Base-by-base conservation (phyloP, 1,284 basidiomycete genomes). In the Boletus coffeatus region DNA sequence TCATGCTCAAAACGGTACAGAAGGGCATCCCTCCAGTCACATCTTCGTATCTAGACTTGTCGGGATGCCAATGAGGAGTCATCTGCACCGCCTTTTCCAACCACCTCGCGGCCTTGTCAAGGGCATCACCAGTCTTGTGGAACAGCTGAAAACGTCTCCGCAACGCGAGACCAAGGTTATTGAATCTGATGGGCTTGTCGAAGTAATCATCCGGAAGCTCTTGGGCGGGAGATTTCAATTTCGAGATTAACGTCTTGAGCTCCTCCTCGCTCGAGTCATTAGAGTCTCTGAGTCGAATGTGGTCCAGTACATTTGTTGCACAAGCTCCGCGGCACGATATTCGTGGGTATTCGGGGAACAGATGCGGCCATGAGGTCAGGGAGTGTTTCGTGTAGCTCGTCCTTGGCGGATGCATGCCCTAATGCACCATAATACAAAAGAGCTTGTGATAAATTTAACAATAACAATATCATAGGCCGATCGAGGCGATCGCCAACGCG, bases 391-490 rank as follows among this genome's bases (percentile, higher is more conserved):
- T 16, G 4, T 5, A 41, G n/a, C 18, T 56, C 29, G 16, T 11
- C 34, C 9, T 36, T 36, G 34, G 34, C 34, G 10, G 34, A 36
- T 16, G 14, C 8, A n/a, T 14, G 56, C 14, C 1, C 1, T 2
- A 3, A 3, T 25, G 25, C 52, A 1, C 36, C 58, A 21, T 14
- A 59, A 41, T 57, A 58, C 21, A 67, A 57, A 3, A 65, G 39
- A 8, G 53, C 63, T 36, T 67, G 63, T 3, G 62, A 57, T 3
- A 68, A 53, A 9, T 59, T 13, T 29, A 29, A 29, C 29, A 29
- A 29, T 29, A 67, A 34, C 21, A 68, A 39, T 13, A 61, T 68
- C 34, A 46, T 6, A 3, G 64, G 55, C 11, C 59, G 56, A 39
- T 67, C 61, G 1, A 10, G 64, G 14, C 63, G 67, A 5, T 25